Conservation (phyloP, 305 asterid species). For the Fraxinus sp. region DNA sequence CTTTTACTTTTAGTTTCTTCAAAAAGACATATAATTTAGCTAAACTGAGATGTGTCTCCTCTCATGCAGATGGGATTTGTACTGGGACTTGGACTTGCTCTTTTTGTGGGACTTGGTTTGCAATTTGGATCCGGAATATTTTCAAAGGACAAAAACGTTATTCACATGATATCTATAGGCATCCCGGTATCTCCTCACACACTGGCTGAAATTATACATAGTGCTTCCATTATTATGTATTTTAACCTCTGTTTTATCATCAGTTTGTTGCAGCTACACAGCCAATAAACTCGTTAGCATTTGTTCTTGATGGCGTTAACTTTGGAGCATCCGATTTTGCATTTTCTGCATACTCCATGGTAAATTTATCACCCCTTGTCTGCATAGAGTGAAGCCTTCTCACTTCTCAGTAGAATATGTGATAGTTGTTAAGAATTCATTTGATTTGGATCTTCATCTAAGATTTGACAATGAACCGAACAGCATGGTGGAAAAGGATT, state of each 20-base stretch:
- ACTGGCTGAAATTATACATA: not conserved
- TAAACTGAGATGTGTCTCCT: not conserved
- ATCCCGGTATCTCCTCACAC: slow-evolving; percentile 52
- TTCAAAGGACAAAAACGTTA: slow-evolving; percentile 63
- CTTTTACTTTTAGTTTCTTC: not conserved
- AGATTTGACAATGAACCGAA: not conserved
- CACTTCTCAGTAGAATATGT: not conserved
- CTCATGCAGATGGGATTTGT: slow-evolving; percentile 77
- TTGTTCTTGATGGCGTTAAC: slow-evolving; percentile 88
- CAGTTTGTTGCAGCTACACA: slow-evolving; percentile 98
- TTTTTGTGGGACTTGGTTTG: slow-evolving; percentile 68
- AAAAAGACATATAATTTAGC: not conserved
- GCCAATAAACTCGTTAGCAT: slow-evolving; percentile 84
- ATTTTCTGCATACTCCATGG: slow-evolving; percentile 94
- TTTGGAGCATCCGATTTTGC: slow-evolving; percentile 95
- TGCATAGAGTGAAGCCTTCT: not conserved
- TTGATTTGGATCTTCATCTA: not conserved
- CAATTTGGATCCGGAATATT: slow-evolving; percentile 80
- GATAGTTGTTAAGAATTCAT: not conserved
- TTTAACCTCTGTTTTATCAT: not conserved
- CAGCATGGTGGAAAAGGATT: not conserved
- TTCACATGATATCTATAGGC: slow-evolving; percentile 56
- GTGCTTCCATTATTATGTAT: not conserved
- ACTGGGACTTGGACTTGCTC: slow-evolving; percentile 70
- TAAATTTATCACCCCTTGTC: slow-evolving; percentile 17